Conservation (phyloP, 108 stramenopile species). For the Fragilaria crotonensis region DNA sequence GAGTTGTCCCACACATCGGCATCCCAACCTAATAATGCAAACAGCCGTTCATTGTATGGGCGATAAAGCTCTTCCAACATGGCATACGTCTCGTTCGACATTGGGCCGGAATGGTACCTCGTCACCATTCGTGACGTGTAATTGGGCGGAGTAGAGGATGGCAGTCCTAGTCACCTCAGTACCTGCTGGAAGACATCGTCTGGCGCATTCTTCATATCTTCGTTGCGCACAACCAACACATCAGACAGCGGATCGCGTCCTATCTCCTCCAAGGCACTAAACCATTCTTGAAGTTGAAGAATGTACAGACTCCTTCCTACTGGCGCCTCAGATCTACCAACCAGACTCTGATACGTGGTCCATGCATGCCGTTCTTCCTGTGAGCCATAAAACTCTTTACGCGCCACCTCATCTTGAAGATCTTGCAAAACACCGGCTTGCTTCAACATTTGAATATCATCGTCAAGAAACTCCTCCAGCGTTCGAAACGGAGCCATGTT, state of each 20-base stretch:
- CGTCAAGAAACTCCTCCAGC: too few relatives aligned
- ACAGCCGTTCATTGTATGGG: conserved; percentile 4
- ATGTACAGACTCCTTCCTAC: conserved; percentile 17
- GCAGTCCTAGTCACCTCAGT: conserved; percentile 1
- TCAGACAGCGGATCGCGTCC: conserved; percentile 7
- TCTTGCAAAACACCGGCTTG: conserved; percentile 5
- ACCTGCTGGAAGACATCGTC: background rate
- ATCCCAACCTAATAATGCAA: conserved; percentile 1
- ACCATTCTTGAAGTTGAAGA: conserved; percentile 21
- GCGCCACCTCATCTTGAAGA: too few relatives aligned
- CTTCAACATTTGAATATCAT: too few relatives aligned
- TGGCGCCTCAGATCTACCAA: background rate
- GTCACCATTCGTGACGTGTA: background rate
- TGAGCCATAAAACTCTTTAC: conserved; percentile 27
- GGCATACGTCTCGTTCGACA: background rate
- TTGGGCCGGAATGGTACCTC: background rate
- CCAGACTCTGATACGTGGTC: too few relatives aligned
- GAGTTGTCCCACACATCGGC: too few relatives aligned
- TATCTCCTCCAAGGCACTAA: conserved; percentile 7
- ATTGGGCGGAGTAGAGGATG: background rate
- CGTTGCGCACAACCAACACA: conserved; percentile 5
- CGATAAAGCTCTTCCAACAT: conserved; percentile 4
- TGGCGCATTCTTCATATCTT: conserved; percentile 5
- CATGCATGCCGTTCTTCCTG: conserved; percentile 11
- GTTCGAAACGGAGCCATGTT: too few relatives aligned